Conservation (phyloP, 169 alveolate genomes). For the Plasmodium yoelii region DNA sequence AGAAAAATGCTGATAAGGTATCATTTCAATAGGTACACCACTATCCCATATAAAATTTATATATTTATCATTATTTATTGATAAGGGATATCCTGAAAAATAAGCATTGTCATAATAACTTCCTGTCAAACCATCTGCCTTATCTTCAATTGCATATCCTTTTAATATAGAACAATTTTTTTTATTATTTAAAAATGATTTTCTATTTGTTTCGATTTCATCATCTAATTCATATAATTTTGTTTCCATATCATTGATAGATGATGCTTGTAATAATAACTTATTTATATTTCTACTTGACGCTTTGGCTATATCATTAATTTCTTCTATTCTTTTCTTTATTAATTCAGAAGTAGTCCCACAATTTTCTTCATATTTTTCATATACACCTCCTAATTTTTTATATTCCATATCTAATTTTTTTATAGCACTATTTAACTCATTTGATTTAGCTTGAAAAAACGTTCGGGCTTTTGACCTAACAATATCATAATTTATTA, state of each 20-base stretch:
- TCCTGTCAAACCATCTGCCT: slow-evolving; percentile 88
- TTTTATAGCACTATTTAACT: slow-evolving; percentile 43
- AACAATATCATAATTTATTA: slow-evolving; percentile 84
- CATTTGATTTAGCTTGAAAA: slow-evolving; percentile 64
- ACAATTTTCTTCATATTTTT: slow-evolving; percentile 73
- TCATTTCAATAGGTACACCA: slow-evolving; percentile 86
- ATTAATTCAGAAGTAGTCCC: slow-evolving; percentile 80
- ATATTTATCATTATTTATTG: slow-evolving; percentile 80
- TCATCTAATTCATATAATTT: slow-evolving; percentile 57
- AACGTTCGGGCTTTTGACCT: slow-evolving; percentile 83
- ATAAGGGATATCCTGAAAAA: slow-evolving; percentile 87
- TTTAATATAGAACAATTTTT: slow-evolving; percentile 53
- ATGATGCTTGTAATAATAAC: slow-evolving; percentile 47
- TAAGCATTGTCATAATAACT: slow-evolving; percentile 85
- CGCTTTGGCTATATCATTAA: slow-evolving; percentile 80
- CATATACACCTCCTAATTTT: slow-evolving; percentile 56
- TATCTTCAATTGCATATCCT: slow-evolving; percentile 76
- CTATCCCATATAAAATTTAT: slow-evolving; percentile 83
- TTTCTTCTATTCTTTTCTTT: slow-evolving; percentile 79
- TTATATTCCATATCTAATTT: slow-evolving; percentile 51
- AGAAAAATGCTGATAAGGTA: slow-evolving; percentile 89
- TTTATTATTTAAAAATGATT: slow-evolving; percentile 37
- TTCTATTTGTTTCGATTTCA: slow-evolving; percentile 62
- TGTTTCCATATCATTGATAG: slow-evolving; percentile 30
- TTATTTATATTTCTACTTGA: slow-evolving; percentile 64